Evolutionary conservation across 345 rosid genomes (phyloP), one percentile per base, ranked within the genome.

Genomic region (Linum lewisii): DNA sequence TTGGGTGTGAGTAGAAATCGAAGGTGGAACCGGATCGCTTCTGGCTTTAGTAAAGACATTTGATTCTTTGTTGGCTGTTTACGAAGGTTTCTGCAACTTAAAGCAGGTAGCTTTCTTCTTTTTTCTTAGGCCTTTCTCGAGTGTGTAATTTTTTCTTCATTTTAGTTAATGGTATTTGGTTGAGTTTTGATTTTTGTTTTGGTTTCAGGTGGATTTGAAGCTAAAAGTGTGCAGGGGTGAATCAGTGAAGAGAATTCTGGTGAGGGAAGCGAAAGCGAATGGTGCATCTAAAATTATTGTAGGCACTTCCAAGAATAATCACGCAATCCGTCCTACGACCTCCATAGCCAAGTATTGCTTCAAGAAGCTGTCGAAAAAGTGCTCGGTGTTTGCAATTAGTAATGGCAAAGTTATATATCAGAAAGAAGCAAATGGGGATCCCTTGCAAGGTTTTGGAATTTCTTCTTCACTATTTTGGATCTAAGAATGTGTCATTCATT

Each of bases 1-100:
- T 34, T 6, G 8, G 63, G 56, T 37, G 59, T 15, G 49, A 8
- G 72, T 42, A 84, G 98, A 84, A 32, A 42, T 62, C 29, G 66
- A 15, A 19, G 71, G 44, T 6, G 82, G 83, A 53, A 76, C 91
- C 14, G 66, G 87, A 23, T 86, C 97, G 63, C 76, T 86, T 60
- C 69, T 92, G 11, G 79, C 91, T 54, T 73, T 83, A 19, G 91
- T 92, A 42, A 79, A 78, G 71, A 79, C 77, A n/a, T 86, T 92
- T 64, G 98, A 92, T 67, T 80, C 84, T 25, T 70, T 84, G 69
- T 79, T 92, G 47, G 82, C 85, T 8, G 97, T 83, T 3, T 86
- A 86, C 53, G 95, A 92, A 78, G 94, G 98, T 57, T 88, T 92
- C 89, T 92, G 98, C 88, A 85, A 86, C 74, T 71, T 92, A 71